phyloP scores from a whole-genome alignment of 2,329 filamentous ascomycete genomes.

The Bipolaris oryzae region DNA sequence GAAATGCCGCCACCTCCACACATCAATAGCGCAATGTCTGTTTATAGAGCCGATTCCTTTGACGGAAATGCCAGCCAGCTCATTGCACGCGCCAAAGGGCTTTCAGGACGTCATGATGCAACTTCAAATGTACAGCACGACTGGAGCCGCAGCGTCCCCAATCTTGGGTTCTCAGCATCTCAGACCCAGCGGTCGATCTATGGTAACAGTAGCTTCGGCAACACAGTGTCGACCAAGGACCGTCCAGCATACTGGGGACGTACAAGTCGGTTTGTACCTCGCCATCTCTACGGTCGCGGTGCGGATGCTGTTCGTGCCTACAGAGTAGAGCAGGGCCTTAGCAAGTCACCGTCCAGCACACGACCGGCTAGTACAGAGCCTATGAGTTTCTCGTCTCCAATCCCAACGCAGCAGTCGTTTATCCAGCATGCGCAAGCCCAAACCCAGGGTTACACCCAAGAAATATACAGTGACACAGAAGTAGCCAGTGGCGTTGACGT shows the following conservation, averaged over 20 bases:
- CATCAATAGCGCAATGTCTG: slow-evolving; percentile 7
- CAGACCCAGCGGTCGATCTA: slow-evolving; percentile 18
- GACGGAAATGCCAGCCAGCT: slow-evolving; percentile 18
- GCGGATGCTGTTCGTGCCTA: slow-evolving; percentile 39
- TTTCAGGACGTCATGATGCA: slow-evolving; percentile 14
- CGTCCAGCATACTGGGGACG: slow-evolving; percentile 42
- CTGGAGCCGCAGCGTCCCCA: slow-evolving; percentile 37
- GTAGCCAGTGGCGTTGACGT: slow-evolving; percentile 14
- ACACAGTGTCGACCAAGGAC: slow-evolving; percentile 16
- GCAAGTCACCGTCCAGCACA: slow-evolving; percentile 22
- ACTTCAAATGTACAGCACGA: slow-evolving; percentile 25
- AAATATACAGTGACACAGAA: slow-evolving; percentile 20
- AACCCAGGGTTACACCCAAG: slow-evolving; percentile 13
- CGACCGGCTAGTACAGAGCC: slow-evolving; percentile 27
- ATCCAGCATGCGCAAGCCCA: slow-evolving; percentile 12
- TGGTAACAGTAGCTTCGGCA: slow-evolving; percentile 23
- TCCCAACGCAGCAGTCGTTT: slow-evolving; percentile 30
- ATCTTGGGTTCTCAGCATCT: slow-evolving; percentile 23
- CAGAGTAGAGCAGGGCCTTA: slow-evolving; percentile 24
- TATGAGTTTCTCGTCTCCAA: slow-evolving; percentile 32
- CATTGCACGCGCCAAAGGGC: slow-evolving; percentile 26
- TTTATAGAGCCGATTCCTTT: slow-evolving; percentile 15
- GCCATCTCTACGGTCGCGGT: slow-evolving; percentile 45
- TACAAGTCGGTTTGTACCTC: slow-evolving; percentile 43
- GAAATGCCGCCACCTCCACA: slow-evolving; percentile 8